Evolutionary conservation across 768 basidiomycete genomes (phyloP), one percentile per base, ranked within the genome.

Genomic region (Pilatotrama ljubarskyi): DNA sequence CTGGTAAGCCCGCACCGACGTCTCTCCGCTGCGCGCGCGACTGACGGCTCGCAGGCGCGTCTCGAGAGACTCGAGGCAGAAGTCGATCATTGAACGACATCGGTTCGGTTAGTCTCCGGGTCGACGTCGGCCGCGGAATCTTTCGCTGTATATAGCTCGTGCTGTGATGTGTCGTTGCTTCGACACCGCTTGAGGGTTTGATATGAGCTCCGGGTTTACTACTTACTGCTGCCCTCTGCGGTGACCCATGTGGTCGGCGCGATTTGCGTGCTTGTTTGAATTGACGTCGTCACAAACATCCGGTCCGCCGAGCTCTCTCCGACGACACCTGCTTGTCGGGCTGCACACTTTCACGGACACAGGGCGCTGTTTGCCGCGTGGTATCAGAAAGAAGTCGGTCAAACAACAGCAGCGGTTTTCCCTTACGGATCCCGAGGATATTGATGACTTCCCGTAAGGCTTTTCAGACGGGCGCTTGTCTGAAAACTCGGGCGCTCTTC

Each of bases 11-110:
- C 22, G 44, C 40, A 24, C 63, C 18, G 38, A 25, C 15, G 26
- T 10, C 22, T 50, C 15, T 5, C 57, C 26, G 38, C 14, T 56
- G 24, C n/a, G 29, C n/a, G 29, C 40, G 26, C 32, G 5, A 40
- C 36, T 37, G 54, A 56, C 43, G 11, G 18, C 51, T 26, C 18
- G 15, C 69, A 95, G 94, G 93, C 88, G 94, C 41, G 90, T 96
- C 13, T 76, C 74, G 26, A 68, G 79, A 41, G 77, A 80, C 65
- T 63, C 68, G 38, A 73, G 86, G 67, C 92, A 93, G 70, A 93
- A 93, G 74, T 91, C 90, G 58, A 78, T 88, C 46, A 89, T 90
- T 63, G 84, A 87, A 64, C 79, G 86, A 46, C 84, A 88, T 66
- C 79, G 85, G 52, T 86, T 88, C 73, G 78, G 84, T 71, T 87